Evolutionary conservation across 495 filamentous ascomycete genomes (phyloP).

Genomic region (Aspergillus homomorphus): DNA sequence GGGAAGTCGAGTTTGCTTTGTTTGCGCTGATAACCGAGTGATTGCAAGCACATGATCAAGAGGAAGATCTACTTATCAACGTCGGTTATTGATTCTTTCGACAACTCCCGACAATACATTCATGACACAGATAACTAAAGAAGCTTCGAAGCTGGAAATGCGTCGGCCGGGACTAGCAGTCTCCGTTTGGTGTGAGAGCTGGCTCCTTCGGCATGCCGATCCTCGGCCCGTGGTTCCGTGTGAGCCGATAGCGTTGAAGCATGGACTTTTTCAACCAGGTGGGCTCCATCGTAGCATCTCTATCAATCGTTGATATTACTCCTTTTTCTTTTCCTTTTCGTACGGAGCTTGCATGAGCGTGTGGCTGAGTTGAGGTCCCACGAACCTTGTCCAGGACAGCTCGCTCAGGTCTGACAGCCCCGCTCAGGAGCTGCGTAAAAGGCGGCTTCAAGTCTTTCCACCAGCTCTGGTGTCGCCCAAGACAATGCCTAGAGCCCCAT

Average conservation of each 20-base stretch:
- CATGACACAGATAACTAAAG: not conserved
- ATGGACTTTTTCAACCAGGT: not conserved
- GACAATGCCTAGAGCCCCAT: not conserved
- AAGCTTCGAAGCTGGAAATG: not conserved
- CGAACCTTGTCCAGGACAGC: not conserved
- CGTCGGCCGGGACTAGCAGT: not conserved
- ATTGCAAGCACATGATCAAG: not conserved
- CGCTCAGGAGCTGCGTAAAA: not conserved
- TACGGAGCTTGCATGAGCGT: not conserved
- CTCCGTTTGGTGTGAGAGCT: not conserved
- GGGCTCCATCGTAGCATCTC: not conserved
- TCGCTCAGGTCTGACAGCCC: not conserved
- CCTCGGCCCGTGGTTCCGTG: conserved; percentile 1
- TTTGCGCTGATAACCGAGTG: not conserved
- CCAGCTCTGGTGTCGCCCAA: not conserved
- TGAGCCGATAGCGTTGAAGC: not conserved
- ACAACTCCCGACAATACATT: not conserved
- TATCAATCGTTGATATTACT: not conserved
- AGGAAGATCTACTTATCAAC: not conserved
- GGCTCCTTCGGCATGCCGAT: conserved; percentile 2
- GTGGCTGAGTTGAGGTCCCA: not conserved
- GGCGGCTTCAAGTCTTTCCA: not conserved
- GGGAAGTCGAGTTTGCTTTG: not conserved
- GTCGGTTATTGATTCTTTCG: not conserved
- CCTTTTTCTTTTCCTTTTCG: not conserved